phyloP scores from a whole-genome alignment of 148 eudicot genomes.

The Rhododendron simsii region DNA sequence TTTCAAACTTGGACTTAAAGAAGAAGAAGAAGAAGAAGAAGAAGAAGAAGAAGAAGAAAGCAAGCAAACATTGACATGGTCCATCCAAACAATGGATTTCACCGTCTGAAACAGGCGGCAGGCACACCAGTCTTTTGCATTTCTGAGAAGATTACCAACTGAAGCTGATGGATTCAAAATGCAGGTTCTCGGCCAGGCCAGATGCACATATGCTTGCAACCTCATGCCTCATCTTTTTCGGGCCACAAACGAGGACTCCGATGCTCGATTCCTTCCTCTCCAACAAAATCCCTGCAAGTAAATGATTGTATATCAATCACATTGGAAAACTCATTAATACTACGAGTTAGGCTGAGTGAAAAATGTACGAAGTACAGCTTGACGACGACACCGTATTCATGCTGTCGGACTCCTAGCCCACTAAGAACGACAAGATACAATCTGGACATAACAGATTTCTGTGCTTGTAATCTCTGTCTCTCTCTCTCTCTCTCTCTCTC shows the following conservation, averaged over 20 bases:
- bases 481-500: no score
- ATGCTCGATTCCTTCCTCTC: conserved; percentile 55
- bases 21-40: not conserved
- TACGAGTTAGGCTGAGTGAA: no score
- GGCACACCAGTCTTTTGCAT: not conserved
- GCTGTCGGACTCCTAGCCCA: not conserved
- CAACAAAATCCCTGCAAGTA: conserved; percentile 45
- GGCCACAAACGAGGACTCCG: conserved; percentile 80
- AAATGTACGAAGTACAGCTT: not conserved
- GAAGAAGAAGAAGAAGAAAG: not conserved
- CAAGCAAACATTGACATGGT: not conserved
- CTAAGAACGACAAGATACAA: not conserved
- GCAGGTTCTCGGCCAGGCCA: conserved; percentile 56
- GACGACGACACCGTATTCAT: not conserved
- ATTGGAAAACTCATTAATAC: not conserved
- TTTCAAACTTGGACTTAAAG: not conserved
- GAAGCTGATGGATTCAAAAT: conserved; percentile 88
- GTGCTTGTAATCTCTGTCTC: not conserved
- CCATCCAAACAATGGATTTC: not conserved
- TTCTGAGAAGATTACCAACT: conserved; percentile 50
- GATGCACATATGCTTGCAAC: conserved; percentile 78
- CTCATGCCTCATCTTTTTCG: conserved; percentile 63
- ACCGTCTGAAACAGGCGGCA: not conserved
- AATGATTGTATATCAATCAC: not conserved
- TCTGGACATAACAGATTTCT: not conserved